These are phyloP conservation scores for Coemansia sp. DNA, from an alignment of 192 early-diverging fungal genomes.

Conservation along the genomic window DNA sequence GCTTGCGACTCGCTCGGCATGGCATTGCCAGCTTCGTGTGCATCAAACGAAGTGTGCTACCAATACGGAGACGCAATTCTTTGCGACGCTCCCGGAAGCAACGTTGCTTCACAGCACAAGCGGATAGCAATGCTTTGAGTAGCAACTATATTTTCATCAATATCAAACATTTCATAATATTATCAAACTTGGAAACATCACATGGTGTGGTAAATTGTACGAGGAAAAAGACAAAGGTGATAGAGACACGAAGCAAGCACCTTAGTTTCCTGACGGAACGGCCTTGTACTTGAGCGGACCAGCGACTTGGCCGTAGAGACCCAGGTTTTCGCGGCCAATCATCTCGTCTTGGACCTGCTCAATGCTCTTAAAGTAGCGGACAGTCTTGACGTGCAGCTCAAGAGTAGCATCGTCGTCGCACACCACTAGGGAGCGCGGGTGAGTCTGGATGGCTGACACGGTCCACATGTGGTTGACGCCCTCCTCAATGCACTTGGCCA, in stretches of 20 bases:
- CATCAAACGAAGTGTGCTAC: slow-evolving; percentile 37
- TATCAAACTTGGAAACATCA: neutral
- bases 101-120: neutral
- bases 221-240: neutral
- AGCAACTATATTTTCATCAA: neutral
- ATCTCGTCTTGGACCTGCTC: slow-evolving; percentile 81
- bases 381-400: slow-evolving; percentile 89
- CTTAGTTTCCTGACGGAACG: slow-evolving; percentile 49
- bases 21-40: slow-evolving; percentile 38
- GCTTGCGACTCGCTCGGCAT: slow-evolving; percentile 40
- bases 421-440: slow-evolving; percentile 79
- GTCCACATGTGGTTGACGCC: slow-evolving; percentile 94
- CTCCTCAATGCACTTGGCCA: slow-evolving; percentile 84
- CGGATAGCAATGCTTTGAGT: neutral
- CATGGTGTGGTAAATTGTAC: neutral
- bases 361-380: slow-evolving; percentile 87
- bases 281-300: slow-evolving; percentile 53
- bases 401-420: slow-evolving; percentile 90
- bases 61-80: slow-evolving; percentile 33
- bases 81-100: slow-evolving; percentile 28
- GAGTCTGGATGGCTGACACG: slow-evolving; percentile 80
- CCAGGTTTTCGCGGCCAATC: slow-evolving; percentile 73
- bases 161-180: neutral
- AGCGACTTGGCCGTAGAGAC: slow-evolving; percentile 67
- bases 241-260: neutral